Evolutionary conservation across 2,329 filamentous ascomycete species (phyloP), one percentile per base, ranked within the genome.

Genomic region (Penicillium sp.): DNA sequence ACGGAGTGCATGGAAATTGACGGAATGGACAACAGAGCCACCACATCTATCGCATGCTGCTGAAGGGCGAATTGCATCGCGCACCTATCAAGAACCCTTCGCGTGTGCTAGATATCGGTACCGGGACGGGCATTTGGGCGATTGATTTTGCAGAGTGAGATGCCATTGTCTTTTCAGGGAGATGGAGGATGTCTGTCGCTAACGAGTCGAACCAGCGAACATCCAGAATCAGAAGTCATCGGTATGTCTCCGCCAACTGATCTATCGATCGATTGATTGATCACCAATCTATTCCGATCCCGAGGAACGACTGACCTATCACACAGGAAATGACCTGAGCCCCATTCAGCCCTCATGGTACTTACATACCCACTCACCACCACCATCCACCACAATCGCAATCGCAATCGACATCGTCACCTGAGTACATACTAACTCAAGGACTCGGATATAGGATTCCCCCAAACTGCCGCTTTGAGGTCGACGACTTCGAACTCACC

Each of bases 111-210:
- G 75, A 77, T 60, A 66, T 77, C 23, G 75, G 75, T 2, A 77
- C 75, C 3, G 75, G 75, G 0, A 77, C 75, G 3, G 75, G 75
- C 1, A 74, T 76, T 48, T 77, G 75, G 75, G 74, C 75, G 17
- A 74, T 77, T 35, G 76, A 76, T 49, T 74, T 72, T 64, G 73
- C 72, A 44, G 78, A 78, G 70, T 75, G 69, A 66, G 73, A 19
- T 23, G 26, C 26, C 26, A 6, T 26, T 26, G 5, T 26, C 26
- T 26, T 26, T 26, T 26, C 5, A 4, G 26, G 26, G 26, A 26
- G 26, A 26, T 26, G 26, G 26, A 26, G 26, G 26, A 26, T 21
- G 21, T 21, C 17, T 5, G 15, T 17, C 13, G 26, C 26, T 56
- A 31, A 56, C 53, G 26, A 15, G 6, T 13, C 15, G 1, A 17